Evolutionary conservation across 2,329 filamentous ascomycete species (phyloP), one percentile per base, ranked within the genome.

Genomic region (Eutypa lata): DNA sequence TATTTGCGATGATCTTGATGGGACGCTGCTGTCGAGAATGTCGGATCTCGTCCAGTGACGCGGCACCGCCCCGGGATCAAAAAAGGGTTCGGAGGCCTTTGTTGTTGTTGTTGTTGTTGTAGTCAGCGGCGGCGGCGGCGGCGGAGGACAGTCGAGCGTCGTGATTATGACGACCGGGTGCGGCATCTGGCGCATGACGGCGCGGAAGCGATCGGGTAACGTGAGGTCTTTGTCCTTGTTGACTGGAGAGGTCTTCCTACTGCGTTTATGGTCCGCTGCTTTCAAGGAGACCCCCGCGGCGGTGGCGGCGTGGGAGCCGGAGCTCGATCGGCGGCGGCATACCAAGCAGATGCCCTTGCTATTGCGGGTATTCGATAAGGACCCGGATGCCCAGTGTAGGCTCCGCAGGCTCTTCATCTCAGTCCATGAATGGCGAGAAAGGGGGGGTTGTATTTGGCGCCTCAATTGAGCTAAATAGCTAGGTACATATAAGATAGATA

Each of bases 91-190:
- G n/a, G n/a, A n/a, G n/a, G n/a, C n/a, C n/a, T n/a, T n/a, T n/a
- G n/a, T n/a, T n/a, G n/a, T n/a, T n/a, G n/a, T n/a, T n/a, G n/a
- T n/a, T n/a, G n/a, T n/a, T n/a, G n/a, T n/a, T n/a, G n/a, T n/a
- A n/a, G n/a, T n/a, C n/a, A n/a, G n/a, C n/a, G n/a, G 10, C 10
- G 26, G 26, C 10, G 16, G 18, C 24, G 10, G 66, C 55, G n/a
- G 71, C 65, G n/a, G 70, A 65, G 21, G 78, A 69, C 21, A 57
- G 50, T 63, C 61, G n/a, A 68, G 58, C 21, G 65, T 61, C 18
- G 80, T 83, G 62, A 79, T 79, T 13, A 82, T 76, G n/a, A 82
- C 79, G 37, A 81, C 79, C 1, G 79, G 77, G 60, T 81, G 76
- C 2, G 77, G 71, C 13, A 84, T 69, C 14, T 78, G 74, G 52